Conservation (phyloP, 116 monocot genomes). For the Papilionanthe hybrid region DNA sequence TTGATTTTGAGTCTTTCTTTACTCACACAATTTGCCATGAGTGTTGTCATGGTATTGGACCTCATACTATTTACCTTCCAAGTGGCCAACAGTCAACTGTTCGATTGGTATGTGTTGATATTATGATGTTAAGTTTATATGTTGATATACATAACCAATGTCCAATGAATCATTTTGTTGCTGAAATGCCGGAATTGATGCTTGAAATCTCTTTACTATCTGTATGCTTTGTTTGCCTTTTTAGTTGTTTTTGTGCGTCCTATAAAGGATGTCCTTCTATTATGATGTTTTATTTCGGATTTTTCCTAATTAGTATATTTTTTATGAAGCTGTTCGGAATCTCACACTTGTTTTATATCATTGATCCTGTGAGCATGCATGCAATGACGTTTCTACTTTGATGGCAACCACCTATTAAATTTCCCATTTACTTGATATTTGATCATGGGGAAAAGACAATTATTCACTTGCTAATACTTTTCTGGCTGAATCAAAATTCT, state of each 20-base stretch:
- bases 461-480: neutral
- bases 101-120: conserved; percentile 50
- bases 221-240: neutral
- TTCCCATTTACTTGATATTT: neutral
- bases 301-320: neutral
- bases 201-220: neutral
- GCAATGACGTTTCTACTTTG: neutral
- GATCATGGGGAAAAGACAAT: neutral
- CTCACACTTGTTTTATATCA: neutral
- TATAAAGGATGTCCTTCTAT: neutral
- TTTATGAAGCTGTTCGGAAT: neutral
- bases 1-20: conserved; percentile 90
- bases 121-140: neutral
- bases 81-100: conserved; percentile 87
- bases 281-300: neutral
- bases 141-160: neutral
- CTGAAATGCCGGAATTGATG: neutral
- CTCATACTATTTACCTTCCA: conserved; percentile 83
- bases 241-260: neutral
- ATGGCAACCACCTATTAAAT: neutral
- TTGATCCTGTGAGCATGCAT: neutral
- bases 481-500: neutral
- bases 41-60: conserved; percentile 99
- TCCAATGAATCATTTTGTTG: neutral
- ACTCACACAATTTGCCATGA: conserved; percentile 95